phyloP scores from a whole-genome alignment of 2,329 filamentous ascomycete genomes.

The Pseudogymnoascus sp. region DNA sequence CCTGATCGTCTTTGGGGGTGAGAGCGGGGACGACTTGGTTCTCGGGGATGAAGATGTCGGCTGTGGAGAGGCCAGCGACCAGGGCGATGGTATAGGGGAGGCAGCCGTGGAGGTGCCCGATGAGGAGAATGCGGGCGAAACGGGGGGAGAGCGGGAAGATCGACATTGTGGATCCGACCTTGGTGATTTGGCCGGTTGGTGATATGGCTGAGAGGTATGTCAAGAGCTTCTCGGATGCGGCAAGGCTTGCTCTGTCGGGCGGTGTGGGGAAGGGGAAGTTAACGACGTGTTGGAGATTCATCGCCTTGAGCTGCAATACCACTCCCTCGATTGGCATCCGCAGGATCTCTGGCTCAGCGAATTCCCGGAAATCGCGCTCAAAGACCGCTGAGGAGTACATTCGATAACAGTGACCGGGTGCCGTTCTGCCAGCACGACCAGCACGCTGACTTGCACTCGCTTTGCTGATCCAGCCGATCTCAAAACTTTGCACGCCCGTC shows the following conservation, averaged over 20 bases:
- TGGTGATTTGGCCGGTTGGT: conserved; percentile 64
- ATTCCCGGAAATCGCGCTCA: conserved; percentile 79
- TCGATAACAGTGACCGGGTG: conserved; percentile 90
- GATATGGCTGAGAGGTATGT: conserved; percentile 77
- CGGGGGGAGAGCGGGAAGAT: conserved; percentile 85
- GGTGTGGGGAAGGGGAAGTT: conserved; percentile 96
- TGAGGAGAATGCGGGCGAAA: conserved; percentile 83
- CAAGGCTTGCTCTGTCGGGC: conserved; percentile 66
- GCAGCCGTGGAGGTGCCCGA: conserved; percentile 75
- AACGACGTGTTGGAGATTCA: conserved; percentile 82
- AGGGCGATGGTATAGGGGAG: conserved; percentile 80
- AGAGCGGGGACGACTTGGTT: conserved; percentile 61
- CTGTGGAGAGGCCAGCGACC: conserved; percentile 79
- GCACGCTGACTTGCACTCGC: conserved; percentile 86
- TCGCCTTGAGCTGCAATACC: conserved; percentile 87
- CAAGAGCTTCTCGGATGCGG: conserved; percentile 77
- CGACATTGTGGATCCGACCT: conserved; percentile 74
- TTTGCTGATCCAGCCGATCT: conserved; percentile 95
- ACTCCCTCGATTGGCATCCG: conserved; percentile 89
- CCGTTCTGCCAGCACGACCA: conserved; percentile 90
- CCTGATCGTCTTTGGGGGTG: conserved; percentile 38
- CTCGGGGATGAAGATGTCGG: conserved; percentile 79
- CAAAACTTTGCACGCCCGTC: conserved; percentile 91
- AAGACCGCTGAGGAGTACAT: conserved; percentile 93
- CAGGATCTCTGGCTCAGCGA: conserved; percentile 79